Evolutionary conservation across 805 yeast genomes (phyloP).

Genomic region (Myxozyma nipponensis): DNA sequence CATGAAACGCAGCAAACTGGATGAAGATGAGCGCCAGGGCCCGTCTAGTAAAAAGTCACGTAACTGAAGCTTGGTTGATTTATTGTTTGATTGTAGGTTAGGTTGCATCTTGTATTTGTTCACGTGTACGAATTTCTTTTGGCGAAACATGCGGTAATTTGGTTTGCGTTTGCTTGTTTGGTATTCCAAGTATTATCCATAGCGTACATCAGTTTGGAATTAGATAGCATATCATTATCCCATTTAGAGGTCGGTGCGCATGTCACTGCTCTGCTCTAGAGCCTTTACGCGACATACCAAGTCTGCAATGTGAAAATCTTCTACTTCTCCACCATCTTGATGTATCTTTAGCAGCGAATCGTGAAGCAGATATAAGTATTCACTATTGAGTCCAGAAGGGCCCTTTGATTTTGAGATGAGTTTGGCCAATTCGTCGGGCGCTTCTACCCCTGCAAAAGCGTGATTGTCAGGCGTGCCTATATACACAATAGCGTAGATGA

Average conservation of each 20-base stretch:
- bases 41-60: neutral
- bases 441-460: slow-evolving; percentile 83
- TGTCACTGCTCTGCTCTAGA: neutral
- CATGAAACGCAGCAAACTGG: neutral
- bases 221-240: neutral
- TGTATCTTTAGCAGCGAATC: slow-evolving; percentile 45
- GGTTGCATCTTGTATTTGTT: neutral
- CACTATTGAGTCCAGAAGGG: slow-evolving; percentile 77
- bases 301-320: slow-evolving; percentile 16
- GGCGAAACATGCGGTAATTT: neutral
- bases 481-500: slow-evolving; percentile 59
- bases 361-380: slow-evolving; percentile 58
- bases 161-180: neutral
- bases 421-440: slow-evolving; percentile 53
- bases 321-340: slow-evolving; percentile 2
- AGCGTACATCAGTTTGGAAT: neutral
- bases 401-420: slow-evolving; percentile 59
- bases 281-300: slow-evolving; percentile 13
- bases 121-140: too few species aligned
- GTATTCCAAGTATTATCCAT: neutral
- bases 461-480: slow-evolving; percentile 78
- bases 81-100: neutral
- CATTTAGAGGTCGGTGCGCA: too few species aligned
- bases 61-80: neutral
- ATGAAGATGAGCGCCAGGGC: slow-evolving; percentile 1